Base-by-base conservation (phyloP, 2,329 filamentous ascomycete genomes). In the Elsinoe arachidis region DNA sequence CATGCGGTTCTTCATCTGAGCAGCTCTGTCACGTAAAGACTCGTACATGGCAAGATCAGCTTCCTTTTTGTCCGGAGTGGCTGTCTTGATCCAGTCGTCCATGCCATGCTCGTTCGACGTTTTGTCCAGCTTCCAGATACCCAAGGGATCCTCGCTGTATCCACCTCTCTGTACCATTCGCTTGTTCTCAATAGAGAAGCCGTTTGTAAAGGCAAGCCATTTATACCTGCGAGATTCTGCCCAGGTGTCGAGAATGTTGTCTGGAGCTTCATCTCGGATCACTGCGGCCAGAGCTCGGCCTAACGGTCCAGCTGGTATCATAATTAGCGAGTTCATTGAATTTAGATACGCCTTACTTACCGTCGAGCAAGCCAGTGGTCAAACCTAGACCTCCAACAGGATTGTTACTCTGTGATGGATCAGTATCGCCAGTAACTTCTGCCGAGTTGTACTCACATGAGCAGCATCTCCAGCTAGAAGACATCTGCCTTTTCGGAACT, bases 41-140 rank as follows among this genome's bases (percentile, higher is more conserved):
- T 53, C 35, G n/a, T 53, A 53, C 49, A 53, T 53, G 49, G 49
- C 49, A 5, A 38, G 33, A 14, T 53, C 49, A 4, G 33, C 49
- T 19, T 53, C 33, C 17, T 35, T 35, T 17, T 53, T 53, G 34
- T 53, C 49, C 3, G 49, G 34, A 10, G 34, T 53, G 9, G 49
- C 49, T 14, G 19, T 15, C 11, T 39, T 39, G 34, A 53, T 23
- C 49, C 49, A 53, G 14, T 53, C 15, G 17, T 53, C 49, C 49
- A 53, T 53, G 17, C 34, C 34, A 12, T 53, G 33, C 49, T 37
- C 9, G n/a, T 10, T 15, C 2, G 49, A 53, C 10, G n/a, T 15
- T 3, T 53, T 34, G 17, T 53, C 49, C 6, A 53, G 15, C 14
- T 53, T 53, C 49, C 49, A 53, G 30, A 53, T 53, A 14, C 49